A percentile compares a stretch with the other conserved stretches of the same genome.
Conservation (phyloP, 441 rosid genomes). For the Pelargonium citronellum region DNA sequence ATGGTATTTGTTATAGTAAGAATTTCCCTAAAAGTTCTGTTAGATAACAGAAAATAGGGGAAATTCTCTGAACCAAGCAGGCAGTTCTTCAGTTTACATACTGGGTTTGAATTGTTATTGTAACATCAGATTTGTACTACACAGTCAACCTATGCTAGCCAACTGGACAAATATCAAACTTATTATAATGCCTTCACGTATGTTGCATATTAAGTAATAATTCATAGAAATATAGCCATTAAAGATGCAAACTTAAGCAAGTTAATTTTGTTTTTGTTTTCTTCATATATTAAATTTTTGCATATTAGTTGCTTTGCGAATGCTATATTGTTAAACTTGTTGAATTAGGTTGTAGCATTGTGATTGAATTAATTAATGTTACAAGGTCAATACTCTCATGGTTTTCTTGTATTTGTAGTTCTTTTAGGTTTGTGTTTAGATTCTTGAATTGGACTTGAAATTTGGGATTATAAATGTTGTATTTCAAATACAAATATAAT, state of each 20-base stretch:
- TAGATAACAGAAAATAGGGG: neutral
- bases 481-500: too few relatives aligned
- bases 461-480: too few relatives aligned
- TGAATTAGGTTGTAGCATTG: neutral
- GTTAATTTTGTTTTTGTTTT: slow-evolving; percentile 1
- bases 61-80: slow-evolving; percentile 1
- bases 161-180: neutral
- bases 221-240: neutral
- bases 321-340: neutral
- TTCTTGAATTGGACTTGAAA: too few relatives aligned
- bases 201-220: neutral
- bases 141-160: neutral
- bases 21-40: neutral
- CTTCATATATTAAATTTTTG: neutral
- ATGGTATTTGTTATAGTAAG: neutral
- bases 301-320: neutral
- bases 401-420: neutral
- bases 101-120: neutral
- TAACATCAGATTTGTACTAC: neutral
- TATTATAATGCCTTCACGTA: neutral
- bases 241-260: neutral
- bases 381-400: neutral
- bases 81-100: neutral
- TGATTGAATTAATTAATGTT: neutral
- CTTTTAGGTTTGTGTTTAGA: too few relatives aligned